These are phyloP conservation scores for Podila clonocystis DNA, from an alignment of 192 early-diverging fungal genomes.

Conservation along the genomic window DNA sequence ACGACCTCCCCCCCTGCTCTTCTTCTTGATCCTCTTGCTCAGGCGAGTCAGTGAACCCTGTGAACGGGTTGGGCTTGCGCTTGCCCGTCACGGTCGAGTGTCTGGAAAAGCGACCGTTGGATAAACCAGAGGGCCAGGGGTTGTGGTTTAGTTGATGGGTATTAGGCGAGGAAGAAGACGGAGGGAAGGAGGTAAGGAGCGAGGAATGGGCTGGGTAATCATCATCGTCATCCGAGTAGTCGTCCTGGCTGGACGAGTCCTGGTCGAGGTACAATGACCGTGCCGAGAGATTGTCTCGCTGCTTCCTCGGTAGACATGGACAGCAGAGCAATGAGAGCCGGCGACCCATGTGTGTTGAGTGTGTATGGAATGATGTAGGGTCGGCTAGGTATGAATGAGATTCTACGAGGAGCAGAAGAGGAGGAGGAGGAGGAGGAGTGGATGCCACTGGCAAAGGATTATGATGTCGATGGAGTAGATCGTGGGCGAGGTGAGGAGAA, in stretches of 20 bases:
- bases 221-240: conserved; percentile 38
- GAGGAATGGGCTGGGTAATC: background rate
- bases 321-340: conserved; percentile 20
- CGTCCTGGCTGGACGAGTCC: conserved; percentile 29
- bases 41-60: background rate
- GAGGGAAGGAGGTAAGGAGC: too few relatives aligned
- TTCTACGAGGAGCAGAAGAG: background rate
- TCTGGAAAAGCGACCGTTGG: conserved; percentile 27
- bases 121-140: conserved; percentile 34
- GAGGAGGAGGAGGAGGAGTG: background rate
- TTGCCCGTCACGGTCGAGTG: background rate
- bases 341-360: conserved; percentile 9
- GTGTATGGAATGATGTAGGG: background rate
- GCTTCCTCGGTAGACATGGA: conserved; percentile 40
- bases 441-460: background rate
- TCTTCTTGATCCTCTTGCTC: background rate
- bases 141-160: background rate
- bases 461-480: background rate
- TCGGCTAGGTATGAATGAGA: background rate
- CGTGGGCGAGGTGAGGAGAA: background rate
- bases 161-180: too few relatives aligned
- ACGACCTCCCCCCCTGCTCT: background rate
- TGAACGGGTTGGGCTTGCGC: conserved; percentile 26
- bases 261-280: conserved; percentile 37
- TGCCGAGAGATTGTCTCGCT: conserved; percentile 41